Conservation (phyloP, 2,329 filamentous ascomycete species). For the Passalora sequoiae region DNA sequence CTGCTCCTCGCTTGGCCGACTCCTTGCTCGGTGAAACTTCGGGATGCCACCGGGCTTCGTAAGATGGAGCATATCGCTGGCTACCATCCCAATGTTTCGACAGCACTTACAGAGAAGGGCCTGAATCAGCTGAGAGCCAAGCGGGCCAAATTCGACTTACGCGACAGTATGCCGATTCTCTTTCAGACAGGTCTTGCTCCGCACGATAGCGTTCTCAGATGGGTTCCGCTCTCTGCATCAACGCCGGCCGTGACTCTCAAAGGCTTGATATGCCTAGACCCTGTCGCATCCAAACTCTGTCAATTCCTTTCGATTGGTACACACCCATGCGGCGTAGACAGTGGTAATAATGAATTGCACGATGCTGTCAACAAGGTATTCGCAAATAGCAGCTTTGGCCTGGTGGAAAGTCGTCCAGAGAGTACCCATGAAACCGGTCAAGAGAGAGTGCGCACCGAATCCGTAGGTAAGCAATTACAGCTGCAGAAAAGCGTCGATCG, state of each 20-base stretch:
- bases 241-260: conserved; percentile 57
- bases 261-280: conserved; percentile 66
- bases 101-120: conserved; percentile 27
- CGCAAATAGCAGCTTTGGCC: conserved; percentile 68
- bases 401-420: conserved; percentile 43
- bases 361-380: conserved; percentile 76
- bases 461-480: conserved; percentile 50
- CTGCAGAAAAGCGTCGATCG: conserved; percentile 64
- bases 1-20: conserved; percentile 66
- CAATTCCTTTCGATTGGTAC: conserved; percentile 82
- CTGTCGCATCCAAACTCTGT: conserved; percentile 63
- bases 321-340: conserved; percentile 54
- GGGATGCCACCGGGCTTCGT: conserved; percentile 43
- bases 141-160: conserved; percentile 20
- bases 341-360: conserved; percentile 62
- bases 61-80: conserved; percentile 18
- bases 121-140: conserved; percentile 23
- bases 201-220: conserved; percentile 50
- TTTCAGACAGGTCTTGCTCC: conserved; percentile 61
- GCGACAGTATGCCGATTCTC: conserved; percentile 50
- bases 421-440: conserved; percentile 34
- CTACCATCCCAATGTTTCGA: conserved; percentile 15
- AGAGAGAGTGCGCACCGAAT: conserved; percentile 40
- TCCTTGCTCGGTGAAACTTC: conserved; percentile 54
- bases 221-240: conserved; percentile 67